Evolutionary conservation across 169 alveolate genomes (phyloP).

Genomic region (Cryptosporidium meleagridis): DNA sequence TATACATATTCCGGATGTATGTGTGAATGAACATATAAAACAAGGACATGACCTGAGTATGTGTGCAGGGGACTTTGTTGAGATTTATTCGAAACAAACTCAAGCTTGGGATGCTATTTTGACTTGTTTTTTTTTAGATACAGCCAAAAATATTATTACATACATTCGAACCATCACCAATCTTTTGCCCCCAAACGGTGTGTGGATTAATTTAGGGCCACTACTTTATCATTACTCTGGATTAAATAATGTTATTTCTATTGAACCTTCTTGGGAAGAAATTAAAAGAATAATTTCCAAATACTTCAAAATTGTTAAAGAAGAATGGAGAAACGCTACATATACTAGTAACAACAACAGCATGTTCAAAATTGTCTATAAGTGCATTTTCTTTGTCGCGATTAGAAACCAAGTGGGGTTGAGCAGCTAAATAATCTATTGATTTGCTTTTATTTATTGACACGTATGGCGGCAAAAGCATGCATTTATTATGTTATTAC

Average conservation of each 20-base stretch:
- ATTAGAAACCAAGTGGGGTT: slow-evolving; percentile 79
- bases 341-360: slow-evolving; percentile 88
- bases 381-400: slow-evolving; percentile 90
- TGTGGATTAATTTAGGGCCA: slow-evolving; percentile 98
- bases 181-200: slow-evolving; percentile 90
- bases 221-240: slow-evolving; percentile 96
- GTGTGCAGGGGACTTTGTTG: slow-evolving; percentile 98
- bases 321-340: slow-evolving; percentile 87
- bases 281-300: slow-evolving; percentile 79
- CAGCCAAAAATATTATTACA: slow-evolving; percentile 95
- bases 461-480: slow-evolving; percentile 12
- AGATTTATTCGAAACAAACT: slow-evolving; percentile 82
- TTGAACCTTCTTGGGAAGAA: slow-evolving; percentile 96
- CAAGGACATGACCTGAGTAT: slow-evolving; percentile 91
- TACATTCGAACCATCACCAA: slow-evolving; percentile 94
- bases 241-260: slow-evolving; percentile 86
- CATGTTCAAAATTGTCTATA: slow-evolving; percentile 91
- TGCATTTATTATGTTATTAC: background rate
- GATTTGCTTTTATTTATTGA: background rate
- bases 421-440: background rate
- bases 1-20: slow-evolving; percentile 92
- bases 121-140: slow-evolving; percentile 97
- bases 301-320: slow-evolving; percentile 85
- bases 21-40: slow-evolving; percentile 83
- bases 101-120: slow-evolving; percentile 93